Base-by-base conservation (phyloP, 495 filamentous ascomycete genomes). In the Penicillium lagena region DNA sequence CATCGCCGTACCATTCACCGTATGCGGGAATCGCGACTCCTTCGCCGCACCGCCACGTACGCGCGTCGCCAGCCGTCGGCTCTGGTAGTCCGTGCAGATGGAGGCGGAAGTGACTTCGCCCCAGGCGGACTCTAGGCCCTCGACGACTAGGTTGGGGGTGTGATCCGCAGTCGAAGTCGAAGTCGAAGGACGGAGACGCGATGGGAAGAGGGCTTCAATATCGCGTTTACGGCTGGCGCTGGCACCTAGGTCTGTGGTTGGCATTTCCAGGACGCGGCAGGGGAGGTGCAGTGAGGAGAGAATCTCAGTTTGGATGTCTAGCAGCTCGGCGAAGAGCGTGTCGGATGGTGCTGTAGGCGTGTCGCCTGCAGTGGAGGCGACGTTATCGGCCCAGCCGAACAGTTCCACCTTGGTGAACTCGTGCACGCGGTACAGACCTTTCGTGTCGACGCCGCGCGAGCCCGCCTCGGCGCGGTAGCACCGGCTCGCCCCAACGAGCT, bases 361-460 rank as follows among this genome's bases (percentile, higher is more conserved):
- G 27, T 38, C 33, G 5, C 31, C 40, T 9, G 47, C 15, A 27
- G 57, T 57, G 4, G 51, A 46, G 0, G 83, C 80, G 14, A 54
- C 9, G 32, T 60, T 65, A 51, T 73, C 68, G 9, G 68, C 50
- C 91, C 91, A 98, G 0, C 82, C 87, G 60, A 98, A 98, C 70
- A 98, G 81, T 61, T 98, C 93, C 1, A 97, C 91, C 58, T 98
- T 98, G 33, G 89, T 95, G 67, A 98, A 98, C 62, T 98, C 93
- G 69, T 97, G 93, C n/a, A 98, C 93, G 10, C 93, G 83, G 67
- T 97, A 98, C 7, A 98, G 74, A 8, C 93, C 93, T 67, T 96
- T 96, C 7, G 87, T 94, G 34, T 95, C 88, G 15, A 80, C 80
- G 29, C 93, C 93, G 13, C 93, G 75, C 6, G 87, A 83, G 13